These are phyloP conservation scores for Rhytidhysteron rufulum DNA, from an alignment of 2,329 filamentous ascomycete species.

Conservation along the genomic window DNA sequence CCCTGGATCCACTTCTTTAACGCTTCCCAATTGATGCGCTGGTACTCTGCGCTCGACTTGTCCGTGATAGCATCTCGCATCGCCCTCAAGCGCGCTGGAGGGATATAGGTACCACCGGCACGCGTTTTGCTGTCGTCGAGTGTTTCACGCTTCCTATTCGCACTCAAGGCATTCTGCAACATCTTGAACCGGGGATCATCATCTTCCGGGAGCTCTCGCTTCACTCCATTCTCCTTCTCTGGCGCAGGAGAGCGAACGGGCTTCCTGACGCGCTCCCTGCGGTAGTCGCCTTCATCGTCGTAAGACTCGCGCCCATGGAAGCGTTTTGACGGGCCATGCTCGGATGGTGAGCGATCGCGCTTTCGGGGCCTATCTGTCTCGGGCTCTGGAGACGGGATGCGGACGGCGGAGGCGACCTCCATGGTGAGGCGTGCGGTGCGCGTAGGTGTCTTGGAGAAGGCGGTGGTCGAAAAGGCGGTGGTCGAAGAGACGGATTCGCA, in stretches of 20 bases:
- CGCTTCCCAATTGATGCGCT: constrained; percentile 98
- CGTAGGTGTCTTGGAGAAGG: background rate
- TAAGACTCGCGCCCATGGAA: constrained; percentile 36
- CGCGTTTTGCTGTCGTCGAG: constrained; percentile 86
- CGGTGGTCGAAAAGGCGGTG: background rate
- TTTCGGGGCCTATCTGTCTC: constrained; percentile 48
- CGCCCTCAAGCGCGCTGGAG: constrained; percentile 82
- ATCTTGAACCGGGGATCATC: constrained; percentile 34
- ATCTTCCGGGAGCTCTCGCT: constrained; percentile 16
- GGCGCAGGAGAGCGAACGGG: background rate
- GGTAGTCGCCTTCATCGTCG: constrained; percentile 48
- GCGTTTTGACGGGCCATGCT: constrained; percentile 33
- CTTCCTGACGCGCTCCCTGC: constrained; percentile 41
- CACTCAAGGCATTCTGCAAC: constrained; percentile 33
- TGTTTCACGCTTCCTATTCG: constrained; percentile 76
- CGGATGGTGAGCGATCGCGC: constrained; percentile 52
- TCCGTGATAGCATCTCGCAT: constrained; percentile 97
- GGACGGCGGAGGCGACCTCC: constrained; percentile 48
- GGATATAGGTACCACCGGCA: constrained; percentile 94
- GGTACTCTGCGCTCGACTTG: constrained; percentile 93
- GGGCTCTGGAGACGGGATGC: constrained; percentile 54
- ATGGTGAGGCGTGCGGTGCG: constrained; percentile 14
- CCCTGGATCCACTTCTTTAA: constrained; percentile 99
- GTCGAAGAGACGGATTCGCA: no score
- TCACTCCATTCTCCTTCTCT: constrained; percentile 5